phyloP scores from a whole-genome alignment of 2,329 filamentous ascomycete genomes.

The Neonectria faginata region DNA sequence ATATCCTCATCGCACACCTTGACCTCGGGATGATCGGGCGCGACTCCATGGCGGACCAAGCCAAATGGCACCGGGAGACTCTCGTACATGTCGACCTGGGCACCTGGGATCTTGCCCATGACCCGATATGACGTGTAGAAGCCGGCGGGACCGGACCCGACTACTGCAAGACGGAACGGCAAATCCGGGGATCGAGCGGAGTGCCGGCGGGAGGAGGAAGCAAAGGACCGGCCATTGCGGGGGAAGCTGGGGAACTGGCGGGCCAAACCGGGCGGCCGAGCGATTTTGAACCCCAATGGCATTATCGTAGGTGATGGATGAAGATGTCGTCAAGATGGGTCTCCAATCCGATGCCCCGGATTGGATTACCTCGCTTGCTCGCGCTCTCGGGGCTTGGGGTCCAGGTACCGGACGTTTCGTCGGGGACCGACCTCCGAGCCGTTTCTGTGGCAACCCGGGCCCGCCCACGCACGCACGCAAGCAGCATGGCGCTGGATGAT shows the following conservation, averaged over 20 bases:
- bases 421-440: constrained; percentile 29
- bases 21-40: constrained; percentile 98
- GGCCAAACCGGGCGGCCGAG: constrained; percentile 17
- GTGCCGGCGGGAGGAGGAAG: constrained; percentile 21
- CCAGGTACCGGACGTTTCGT: too few species aligned
- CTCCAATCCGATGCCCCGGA: constrained; percentile 20
- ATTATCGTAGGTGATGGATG: constrained; percentile 22
- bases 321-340: constrained; percentile 24
- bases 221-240: constrained; percentile 24
- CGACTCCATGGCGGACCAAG: constrained; percentile 91
- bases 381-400: neutral
- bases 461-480: constrained; percentile 4
- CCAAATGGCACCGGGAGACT: constrained; percentile 92
- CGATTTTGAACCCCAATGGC: constrained; percentile 23
- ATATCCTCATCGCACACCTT: constrained; percentile 70
- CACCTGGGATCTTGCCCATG: constrained; percentile 78
- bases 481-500: neutral
- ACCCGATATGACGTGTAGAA: constrained; percentile 94
- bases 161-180: constrained; percentile 83
- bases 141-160: constrained; percentile 94
- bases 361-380: constrained; percentile 7
- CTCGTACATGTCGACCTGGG: constrained; percentile 95
- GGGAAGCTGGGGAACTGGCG: constrained; percentile 8
- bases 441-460: constrained; percentile 47
- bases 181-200: constrained; percentile 50